Percentiles rank a stretch among this genome's conserved stretches.
phyloP scores from a whole-genome alignment of 2,329 filamentous ascomycete species.

The Neofusicoccum umdonicola region DNA sequence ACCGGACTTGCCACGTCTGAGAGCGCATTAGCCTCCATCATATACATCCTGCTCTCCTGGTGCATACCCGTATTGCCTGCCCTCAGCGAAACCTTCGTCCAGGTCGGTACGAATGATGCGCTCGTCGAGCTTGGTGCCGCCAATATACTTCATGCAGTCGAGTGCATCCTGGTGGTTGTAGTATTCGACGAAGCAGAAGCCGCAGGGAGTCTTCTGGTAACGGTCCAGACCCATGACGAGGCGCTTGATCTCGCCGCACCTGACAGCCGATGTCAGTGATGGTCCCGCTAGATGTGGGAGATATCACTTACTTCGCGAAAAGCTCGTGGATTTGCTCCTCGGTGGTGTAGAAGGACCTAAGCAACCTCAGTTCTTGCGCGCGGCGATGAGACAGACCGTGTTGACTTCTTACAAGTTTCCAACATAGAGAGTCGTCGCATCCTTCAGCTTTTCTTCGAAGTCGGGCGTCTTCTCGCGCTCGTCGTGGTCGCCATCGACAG shows the following conservation, averaged over 20 bases:
- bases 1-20: conserved; percentile 80
- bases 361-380: not conserved
- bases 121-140: conserved; percentile 96
- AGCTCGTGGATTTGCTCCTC: conserved; percentile 98
- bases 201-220: conserved; percentile 95
- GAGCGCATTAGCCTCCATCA: conserved; percentile 20
- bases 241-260: conserved; percentile 93
- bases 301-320: conserved; percentile 68
- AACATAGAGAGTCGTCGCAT: conserved; percentile 94
- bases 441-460: conserved; percentile 73
- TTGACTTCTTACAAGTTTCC: conserved; percentile 74
- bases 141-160: conserved; percentile 98
- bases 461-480: conserved; percentile 54
- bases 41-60: too few species aligned
- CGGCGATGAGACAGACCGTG: not conserved
- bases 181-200: conserved; percentile 99
- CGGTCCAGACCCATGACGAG: conserved; percentile 97
- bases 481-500: conserved; percentile 58
- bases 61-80: conserved; percentile 79
- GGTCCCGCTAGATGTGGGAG: not conserved
- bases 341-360: conserved; percentile 94
- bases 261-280: conserved; percentile 27
- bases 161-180: conserved; percentile 96
- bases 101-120: conserved; percentile 92
- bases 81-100: conserved; percentile 94